Percentiles rank a stretch among this genome's conserved stretches.
These are phyloP conservation scores for Berberis thunbergii DNA, from an alignment of 164 flowering plant genomes.

Conservation along the genomic window DNA sequence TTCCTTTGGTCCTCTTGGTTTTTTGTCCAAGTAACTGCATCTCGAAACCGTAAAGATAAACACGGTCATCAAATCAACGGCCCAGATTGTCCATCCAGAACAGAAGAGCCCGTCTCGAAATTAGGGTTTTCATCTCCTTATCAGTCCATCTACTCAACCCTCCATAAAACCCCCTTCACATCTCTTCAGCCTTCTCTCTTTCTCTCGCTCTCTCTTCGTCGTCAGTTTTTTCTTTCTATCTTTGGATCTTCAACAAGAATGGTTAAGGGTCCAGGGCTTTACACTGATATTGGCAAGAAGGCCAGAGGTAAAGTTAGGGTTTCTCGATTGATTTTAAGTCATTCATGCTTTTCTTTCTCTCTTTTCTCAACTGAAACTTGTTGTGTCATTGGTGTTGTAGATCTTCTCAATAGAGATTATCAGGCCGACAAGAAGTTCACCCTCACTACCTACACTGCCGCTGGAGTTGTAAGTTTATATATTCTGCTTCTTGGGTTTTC, in stretches of 20 bases:
- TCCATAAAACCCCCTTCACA: too few relatives aligned
- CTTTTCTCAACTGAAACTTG: not conserved
- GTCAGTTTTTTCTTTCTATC: not conserved
- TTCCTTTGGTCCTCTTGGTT: too few relatives aligned
- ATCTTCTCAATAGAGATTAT: slow-evolving; percentile 44
- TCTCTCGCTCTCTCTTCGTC: too few relatives aligned
- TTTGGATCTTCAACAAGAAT: slow-evolving; percentile 7
- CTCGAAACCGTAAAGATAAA: too few relatives aligned
- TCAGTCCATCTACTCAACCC: too few relatives aligned
- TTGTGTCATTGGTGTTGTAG: slow-evolving; percentile 5
- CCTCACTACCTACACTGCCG: slow-evolving; percentile 47
- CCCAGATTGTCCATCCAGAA: too few relatives aligned
- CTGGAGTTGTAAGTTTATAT: slow-evolving; percentile 49
- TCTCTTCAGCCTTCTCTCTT: too few relatives aligned
- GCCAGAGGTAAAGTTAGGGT: slow-evolving; percentile 24
- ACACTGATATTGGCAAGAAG: slow-evolving; percentile 32
- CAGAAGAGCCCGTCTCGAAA: too few relatives aligned
- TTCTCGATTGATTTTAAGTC: not conserved
- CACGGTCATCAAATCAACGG: too few relatives aligned
- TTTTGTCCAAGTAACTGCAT: too few relatives aligned
- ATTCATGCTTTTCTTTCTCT: not conserved
- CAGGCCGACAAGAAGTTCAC: slow-evolving; percentile 57
- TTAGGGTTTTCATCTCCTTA: too few relatives aligned
- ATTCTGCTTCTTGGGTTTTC: not conserved
- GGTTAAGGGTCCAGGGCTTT: slow-evolving; percentile 26